Conservation (phyloP, 176 grass and related monocot species). For the Carex scoparia region DNA sequence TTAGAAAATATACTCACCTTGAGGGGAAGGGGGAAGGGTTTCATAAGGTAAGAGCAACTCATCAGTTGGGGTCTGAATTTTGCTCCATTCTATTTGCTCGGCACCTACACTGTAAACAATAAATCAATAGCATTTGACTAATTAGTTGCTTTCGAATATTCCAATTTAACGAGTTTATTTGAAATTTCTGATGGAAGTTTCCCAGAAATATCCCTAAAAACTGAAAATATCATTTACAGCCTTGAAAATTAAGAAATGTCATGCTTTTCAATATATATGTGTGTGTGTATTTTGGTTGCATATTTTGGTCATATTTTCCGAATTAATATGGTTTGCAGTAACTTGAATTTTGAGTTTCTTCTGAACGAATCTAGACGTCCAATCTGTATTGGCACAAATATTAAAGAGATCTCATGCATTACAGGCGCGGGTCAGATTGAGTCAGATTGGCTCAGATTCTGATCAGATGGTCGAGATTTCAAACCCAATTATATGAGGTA, state of each 20-base stretch:
- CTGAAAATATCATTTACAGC: neutral
- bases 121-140: neutral
- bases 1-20: constrained; percentile 38
- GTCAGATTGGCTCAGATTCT: too few relatives aligned
- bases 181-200: neutral
- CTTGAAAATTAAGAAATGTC: neutral
- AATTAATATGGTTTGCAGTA: too few relatives aligned
- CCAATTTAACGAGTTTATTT: neutral
- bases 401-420: too few relatives aligned
- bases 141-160: neutral
- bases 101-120: constrained; percentile 39
- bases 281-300: too few relatives aligned
- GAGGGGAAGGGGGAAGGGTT: constrained; percentile 42
- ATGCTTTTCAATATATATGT: neutral
- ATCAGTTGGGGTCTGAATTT: constrained; percentile 89
- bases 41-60: constrained; percentile 89
- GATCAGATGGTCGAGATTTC: too few relatives aligned
- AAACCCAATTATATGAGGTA: too few relatives aligned
- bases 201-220: neutral
- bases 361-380: too few relatives aligned
- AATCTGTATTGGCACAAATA: too few relatives aligned
- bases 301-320: too few relatives aligned
- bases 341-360: too few relatives aligned
- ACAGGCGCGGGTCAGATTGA: too few relatives aligned
- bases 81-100: constrained; percentile 83